phyloP scores from a whole-genome alignment of 2,329 filamentous ascomycete genomes.

The Paracoccidioides brasiliensis region DNA sequence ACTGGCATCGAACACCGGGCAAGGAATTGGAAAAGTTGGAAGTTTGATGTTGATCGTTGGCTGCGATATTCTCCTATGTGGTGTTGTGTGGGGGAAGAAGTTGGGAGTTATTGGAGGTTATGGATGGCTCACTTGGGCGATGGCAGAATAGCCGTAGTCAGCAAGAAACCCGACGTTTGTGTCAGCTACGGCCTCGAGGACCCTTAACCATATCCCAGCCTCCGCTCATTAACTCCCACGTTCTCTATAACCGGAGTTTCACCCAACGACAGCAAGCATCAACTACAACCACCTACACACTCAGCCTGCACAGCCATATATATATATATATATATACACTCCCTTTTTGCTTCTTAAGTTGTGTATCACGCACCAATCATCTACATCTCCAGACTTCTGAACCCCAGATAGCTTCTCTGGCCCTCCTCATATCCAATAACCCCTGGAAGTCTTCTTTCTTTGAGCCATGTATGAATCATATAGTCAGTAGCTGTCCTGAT shows the following conservation, averaged over 20 bases:
- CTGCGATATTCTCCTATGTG: neutral
- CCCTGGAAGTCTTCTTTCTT: neutral
- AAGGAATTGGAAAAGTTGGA: neutral
- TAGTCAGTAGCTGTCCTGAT: conserved; percentile 20
- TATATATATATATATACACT: too few relatives aligned
- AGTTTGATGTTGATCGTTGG: neutral
- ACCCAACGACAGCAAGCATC: too few relatives aligned
- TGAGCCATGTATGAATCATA: conserved; percentile 33
- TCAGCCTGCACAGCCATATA: too few relatives aligned
- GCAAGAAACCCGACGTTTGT: neutral
- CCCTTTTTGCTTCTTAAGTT: too few relatives aligned
- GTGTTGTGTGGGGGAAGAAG: neutral
- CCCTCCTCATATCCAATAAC: neutral
- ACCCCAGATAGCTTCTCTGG: neutral
- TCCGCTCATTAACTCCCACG: too few relatives aligned
- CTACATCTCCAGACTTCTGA: neutral
- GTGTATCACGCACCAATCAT: too few relatives aligned
- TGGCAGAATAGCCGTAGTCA: neutral
- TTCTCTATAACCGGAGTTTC: too few relatives aligned
- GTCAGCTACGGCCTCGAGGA: neutral
- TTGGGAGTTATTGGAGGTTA: too few relatives aligned
- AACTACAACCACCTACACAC: too few relatives aligned
- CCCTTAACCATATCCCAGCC: too few relatives aligned
- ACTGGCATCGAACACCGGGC: neutral
- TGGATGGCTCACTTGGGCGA: too few relatives aligned